phyloP scores from a whole-genome alignment of 2,329 filamentous ascomycete species.

The Neodidymelliopsis sp. region DNA sequence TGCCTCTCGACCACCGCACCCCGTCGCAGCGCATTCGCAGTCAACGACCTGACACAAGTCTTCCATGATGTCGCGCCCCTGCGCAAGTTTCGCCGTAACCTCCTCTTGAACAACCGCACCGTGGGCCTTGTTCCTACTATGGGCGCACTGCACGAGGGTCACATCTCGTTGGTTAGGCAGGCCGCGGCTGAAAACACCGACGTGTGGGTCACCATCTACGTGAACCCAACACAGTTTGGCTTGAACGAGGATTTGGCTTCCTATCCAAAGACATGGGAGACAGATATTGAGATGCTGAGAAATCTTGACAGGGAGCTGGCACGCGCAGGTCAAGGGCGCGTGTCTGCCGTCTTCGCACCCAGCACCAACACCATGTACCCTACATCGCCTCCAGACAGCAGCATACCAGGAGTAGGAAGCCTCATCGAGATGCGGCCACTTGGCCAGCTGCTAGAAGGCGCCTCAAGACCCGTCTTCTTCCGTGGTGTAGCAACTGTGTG shows the following conservation, averaged over 20 bases:
- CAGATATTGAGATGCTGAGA: constrained; percentile 73
- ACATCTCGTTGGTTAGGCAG: constrained; percentile 82
- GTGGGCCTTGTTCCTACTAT: constrained; percentile 95
- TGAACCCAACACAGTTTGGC: constrained; percentile 97
- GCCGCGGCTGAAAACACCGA: constrained; percentile 85
- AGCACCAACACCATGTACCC: constrained; percentile 88
- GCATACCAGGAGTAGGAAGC: constrained; percentile 78
- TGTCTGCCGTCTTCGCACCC: constrained; percentile 87
- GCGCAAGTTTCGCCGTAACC: constrained; percentile 72
- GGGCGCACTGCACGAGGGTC: constrained; percentile 94
- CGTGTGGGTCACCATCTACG: constrained; percentile 90
- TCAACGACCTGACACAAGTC: constrained; percentile 63
- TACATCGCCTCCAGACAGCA: constrained; percentile 74
- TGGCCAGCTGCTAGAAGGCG: constrained; percentile 81
- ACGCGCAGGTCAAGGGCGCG: constrained; percentile 62
- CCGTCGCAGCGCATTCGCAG: constrained; percentile 25
- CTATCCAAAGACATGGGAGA: constrained; percentile 89
- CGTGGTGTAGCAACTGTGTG: constrained; percentile 94
- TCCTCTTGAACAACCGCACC: constrained; percentile 71
- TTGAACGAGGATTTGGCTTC: constrained; percentile 84
- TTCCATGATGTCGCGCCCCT: constrained; percentile 78
- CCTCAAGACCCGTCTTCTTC: constrained; percentile 91
- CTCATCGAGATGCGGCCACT: constrained; percentile 93
- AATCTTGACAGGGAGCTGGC: constrained; percentile 76
- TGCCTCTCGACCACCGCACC: constrained; percentile 29